These are phyloP conservation scores for Phaeophleospora eucalypticola DNA, from an alignment of 2,329 filamentous ascomycete species.

Conservation along the genomic window DNA sequence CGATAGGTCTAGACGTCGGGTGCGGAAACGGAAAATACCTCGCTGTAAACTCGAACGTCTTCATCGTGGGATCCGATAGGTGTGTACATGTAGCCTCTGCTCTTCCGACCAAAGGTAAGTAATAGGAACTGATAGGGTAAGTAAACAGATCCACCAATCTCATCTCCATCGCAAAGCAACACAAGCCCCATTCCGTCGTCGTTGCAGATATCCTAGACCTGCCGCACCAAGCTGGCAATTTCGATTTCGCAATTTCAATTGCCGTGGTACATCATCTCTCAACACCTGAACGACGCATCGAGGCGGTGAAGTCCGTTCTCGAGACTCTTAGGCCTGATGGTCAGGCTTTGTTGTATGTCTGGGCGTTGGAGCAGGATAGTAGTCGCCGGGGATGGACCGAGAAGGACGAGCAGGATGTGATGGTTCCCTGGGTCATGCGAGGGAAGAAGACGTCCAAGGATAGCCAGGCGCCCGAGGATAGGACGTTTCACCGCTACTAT, in stretches of 20 bases:
- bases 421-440: slow-evolving; percentile 88
- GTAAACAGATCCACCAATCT: slow-evolving; percentile 56
- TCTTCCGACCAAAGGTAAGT: slow-evolving; percentile 1
- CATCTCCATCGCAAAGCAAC: slow-evolving; percentile 53
- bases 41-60: slow-evolving; percentile 68
- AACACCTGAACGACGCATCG: slow-evolving; percentile 65
- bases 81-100: slow-evolving; percentile 45
- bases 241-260: slow-evolving; percentile 91
- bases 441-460: slow-evolving; percentile 31
- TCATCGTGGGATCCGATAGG: slow-evolving; percentile 81
- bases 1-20: slow-evolving; percentile 83
- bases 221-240: slow-evolving; percentile 63
- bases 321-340: slow-evolving; percentile 58
- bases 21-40: slow-evolving; percentile 98
- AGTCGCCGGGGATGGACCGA: slow-evolving; percentile 88
- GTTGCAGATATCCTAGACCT: slow-evolving; percentile 81
- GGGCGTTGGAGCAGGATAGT: slow-evolving; percentile 86
- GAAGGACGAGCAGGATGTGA: slow-evolving; percentile 78
- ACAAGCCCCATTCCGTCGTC: slow-evolving; percentile 61
- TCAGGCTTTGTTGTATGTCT: slow-evolving; percentile 79
- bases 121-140: slow-evolving; percentile 18
- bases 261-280: slow-evolving; percentile 93
- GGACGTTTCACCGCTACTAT: slow-evolving; percentile 84
- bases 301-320: slow-evolving; percentile 69
- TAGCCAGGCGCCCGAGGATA: slow-evolving; percentile 25